phyloP scores from a whole-genome alignment of 2,329 filamentous ascomycete genomes.

The Aspergillus texensis region DNA sequence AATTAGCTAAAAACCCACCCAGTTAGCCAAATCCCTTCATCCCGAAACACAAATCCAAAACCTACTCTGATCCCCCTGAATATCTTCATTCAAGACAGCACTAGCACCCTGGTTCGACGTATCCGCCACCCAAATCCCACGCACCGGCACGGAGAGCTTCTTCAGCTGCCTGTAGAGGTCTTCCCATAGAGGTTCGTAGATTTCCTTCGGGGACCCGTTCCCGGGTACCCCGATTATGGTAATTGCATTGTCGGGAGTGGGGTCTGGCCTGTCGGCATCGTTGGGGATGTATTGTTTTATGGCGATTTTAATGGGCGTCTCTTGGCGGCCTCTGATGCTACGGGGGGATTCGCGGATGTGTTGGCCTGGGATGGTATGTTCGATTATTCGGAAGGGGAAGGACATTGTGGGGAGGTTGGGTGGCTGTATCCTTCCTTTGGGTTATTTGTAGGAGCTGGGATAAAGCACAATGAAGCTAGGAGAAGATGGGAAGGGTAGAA shows the following conservation, averaged over 20 bases:
- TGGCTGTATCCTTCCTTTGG: too few relatives aligned
- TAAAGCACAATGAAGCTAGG: too few relatives aligned
- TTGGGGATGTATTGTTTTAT: slow-evolving; percentile 61
- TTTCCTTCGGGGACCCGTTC: slow-evolving; percentile 21
- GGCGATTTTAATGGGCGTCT: slow-evolving; percentile 52
- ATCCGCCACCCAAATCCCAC: slow-evolving; percentile 81
- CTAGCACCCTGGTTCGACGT: slow-evolving; percentile 75
- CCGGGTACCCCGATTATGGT: slow-evolving; percentile 22
- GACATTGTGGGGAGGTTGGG: neutral
- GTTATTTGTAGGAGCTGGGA: neutral
- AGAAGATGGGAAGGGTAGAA: too few relatives aligned
- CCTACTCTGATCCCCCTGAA: slow-evolving; percentile 68
- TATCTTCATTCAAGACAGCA: slow-evolving; percentile 69
- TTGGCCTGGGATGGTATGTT: slow-evolving; percentile 52
- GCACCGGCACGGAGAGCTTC: slow-evolving; percentile 62
- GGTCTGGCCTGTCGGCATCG: slow-evolving; percentile 33
- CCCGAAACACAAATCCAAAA: too few relatives aligned
- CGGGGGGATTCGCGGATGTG: slow-evolving; percentile 59
- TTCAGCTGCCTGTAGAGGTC: slow-evolving; percentile 64
- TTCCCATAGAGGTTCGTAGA: slow-evolving; percentile 85
- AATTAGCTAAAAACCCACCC: slow-evolving; percentile 56
- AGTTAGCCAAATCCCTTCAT: neutral
- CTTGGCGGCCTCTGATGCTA: slow-evolving; percentile 49
- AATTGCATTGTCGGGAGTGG: slow-evolving; percentile 40
- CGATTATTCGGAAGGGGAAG: slow-evolving; percentile 43